Base-by-base conservation (phyloP, 768 basidiomycete genomes). In the Nidularia pulvinata region DNA sequence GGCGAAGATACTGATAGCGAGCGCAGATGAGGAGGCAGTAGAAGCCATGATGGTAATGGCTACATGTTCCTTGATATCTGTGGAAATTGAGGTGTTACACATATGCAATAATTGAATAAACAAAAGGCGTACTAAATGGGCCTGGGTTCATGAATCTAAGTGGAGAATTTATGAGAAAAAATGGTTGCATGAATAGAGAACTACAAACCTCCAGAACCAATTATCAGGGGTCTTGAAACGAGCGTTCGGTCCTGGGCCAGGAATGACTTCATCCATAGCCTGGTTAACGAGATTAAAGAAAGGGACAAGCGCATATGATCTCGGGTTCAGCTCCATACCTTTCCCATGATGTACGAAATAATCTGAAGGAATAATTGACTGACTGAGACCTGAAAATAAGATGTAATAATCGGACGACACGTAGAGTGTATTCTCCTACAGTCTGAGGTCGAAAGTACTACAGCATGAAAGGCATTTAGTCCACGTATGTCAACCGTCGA, bases 41-140 rank as follows among this genome's bases (percentile, higher is more conserved):
- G 77, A 78, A 0, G 80, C 59, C 79, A 83, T 81, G 44, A 82
- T 81, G 32, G 79, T 78, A 43, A 83, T 80, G 3, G 76, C 75
- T 0, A 81, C 78, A 55, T 83, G 82, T 56, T 84, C 82, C 53
- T 73, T 72, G 57, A 70, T 60, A 50, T 59, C 58, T 59, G 25
- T n/a, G 16, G 19, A 14, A n/a, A n/a, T 30, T 44, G 22, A 42
- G 2, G 44, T 1, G 25, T 1, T 45, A 36, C 39, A 25, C 6
- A 6, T 33, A 13, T 32, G 30, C 9, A 42, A 52, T 33, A 35
- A 57, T 71, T 68, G 44, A 9, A 19, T n/a, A 19, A 42, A 49
- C 14, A 57, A 64, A 69, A 72, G 66, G n/a, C 69, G 37, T 4
- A 42, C 45, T 46, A 22, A 46, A 46, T 46, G 45, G 45, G 0